Conservation (phyloP, 352 stramenopile species). For the Phytophthora meadii region DNA sequence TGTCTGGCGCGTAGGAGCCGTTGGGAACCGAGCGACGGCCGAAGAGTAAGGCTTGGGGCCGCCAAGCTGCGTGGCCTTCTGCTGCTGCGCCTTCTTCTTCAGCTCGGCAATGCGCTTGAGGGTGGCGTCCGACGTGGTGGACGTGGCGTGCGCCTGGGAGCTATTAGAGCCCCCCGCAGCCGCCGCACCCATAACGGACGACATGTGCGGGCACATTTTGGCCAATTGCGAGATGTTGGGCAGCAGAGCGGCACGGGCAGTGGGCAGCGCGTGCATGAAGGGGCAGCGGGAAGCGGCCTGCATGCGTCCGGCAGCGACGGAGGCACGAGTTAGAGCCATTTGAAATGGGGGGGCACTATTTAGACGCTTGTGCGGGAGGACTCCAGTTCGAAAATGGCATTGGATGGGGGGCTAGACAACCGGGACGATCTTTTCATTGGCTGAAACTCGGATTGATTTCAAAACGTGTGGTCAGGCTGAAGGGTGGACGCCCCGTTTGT, state of each 20-base stretch:
- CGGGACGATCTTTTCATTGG: neutral
- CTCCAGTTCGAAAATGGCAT: constrained; percentile 51
- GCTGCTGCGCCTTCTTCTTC: constrained; percentile 66
- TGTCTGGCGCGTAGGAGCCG: constrained; percentile 55
- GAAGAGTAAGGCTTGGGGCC: constrained; percentile 46
- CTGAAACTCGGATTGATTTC: neutral
- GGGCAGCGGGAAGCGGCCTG: constrained; percentile 81
- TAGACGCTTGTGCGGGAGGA: constrained; percentile 27
- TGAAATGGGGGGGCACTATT: neutral
- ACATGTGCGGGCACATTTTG: constrained; percentile 90
- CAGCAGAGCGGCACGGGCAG: constrained; percentile 73
- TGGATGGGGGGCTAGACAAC: constrained; percentile 5
- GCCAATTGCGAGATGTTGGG: constrained; percentile 88
- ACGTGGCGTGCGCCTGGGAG: constrained; percentile 71
- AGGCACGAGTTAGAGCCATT: constrained; percentile 78
- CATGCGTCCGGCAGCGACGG: constrained; percentile 70
- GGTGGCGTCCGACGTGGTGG: constrained; percentile 65
- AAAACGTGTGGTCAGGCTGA: constrained; percentile 19
- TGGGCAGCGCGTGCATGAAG: constrained; percentile 86
- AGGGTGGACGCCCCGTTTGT: constrained; percentile 20
- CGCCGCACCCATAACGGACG: constrained; percentile 72
- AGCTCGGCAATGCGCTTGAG: constrained; percentile 76
- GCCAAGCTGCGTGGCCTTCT: constrained; percentile 36
- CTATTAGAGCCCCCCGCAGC: constrained; percentile 45
- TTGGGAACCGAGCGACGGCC: constrained; percentile 64